Base-by-base conservation (phyloP, 1,284 basidiomycete genomes). In the Ganoderma resinaceum region DNA sequence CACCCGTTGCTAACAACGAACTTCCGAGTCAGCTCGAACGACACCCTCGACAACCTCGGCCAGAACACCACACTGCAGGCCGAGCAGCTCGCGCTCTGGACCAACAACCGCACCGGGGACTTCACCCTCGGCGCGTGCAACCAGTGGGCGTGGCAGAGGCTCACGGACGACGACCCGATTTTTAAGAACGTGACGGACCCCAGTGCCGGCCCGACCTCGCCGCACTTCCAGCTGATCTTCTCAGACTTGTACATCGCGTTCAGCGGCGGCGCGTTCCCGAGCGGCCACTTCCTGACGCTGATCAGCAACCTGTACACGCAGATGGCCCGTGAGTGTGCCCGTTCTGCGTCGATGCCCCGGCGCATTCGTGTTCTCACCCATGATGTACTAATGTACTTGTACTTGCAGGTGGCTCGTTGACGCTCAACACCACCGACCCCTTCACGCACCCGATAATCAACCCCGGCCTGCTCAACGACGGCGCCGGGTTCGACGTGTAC, bases 1-100 rank as follows among this genome's bases (percentile, higher is more conserved):
- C 84, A 85, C 73, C 67, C 71, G 33, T 23, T 72, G 11, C 61
- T 76, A 11, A 60, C 71, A 11, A 66, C 63, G 35, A 62, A 66
- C 37, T 77, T 52, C 59, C 20, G 49, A 20, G 72, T 72, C 37
- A 73, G 69, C 62, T 60, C 68, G 14, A 71, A 49, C 11, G 62
- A 70, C 55, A 72, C 72, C n/a, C 57, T 68, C 31, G 73, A 69
- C 42, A 35, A 70, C 29, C 55, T 71, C 35, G 42, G 37, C 26
- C 46, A 63, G 8, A 71, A 75, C 63, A 33, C 68, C 20, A 70
- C 70, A 8, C 57, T 71, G 12, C 46, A 43, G 43, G 61, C 49
- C 12, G 67, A 74, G 66, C 61, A 66, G 64, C 59, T 73, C 35
- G 43, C 43, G 11, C 70, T 70, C 18, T 77, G 72, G 70, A 57